Conservation (phyloP, 192 early-diverging fungal species). For the Coemansia sp. region DNA sequence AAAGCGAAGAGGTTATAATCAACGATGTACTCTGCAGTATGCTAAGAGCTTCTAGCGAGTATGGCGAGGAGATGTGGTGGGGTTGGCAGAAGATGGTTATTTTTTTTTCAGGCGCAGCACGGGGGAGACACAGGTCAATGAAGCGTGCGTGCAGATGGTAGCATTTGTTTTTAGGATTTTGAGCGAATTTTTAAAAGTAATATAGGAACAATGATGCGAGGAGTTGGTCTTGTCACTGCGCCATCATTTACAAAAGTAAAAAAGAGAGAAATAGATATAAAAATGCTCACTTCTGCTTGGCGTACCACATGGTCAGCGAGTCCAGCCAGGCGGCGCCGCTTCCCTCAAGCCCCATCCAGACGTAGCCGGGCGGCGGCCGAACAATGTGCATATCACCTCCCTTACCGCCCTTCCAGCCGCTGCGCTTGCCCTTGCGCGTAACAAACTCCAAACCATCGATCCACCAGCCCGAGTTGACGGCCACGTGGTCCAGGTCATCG, state of each 20-base stretch:
- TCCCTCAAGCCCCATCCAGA: slow-evolving; percentile 58
- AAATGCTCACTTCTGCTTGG: slow-evolving; percentile 11
- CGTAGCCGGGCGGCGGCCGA: slow-evolving; percentile 53
- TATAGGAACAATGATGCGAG: too few species aligned
- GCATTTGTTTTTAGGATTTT: too few species aligned
- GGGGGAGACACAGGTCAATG: too few species aligned
- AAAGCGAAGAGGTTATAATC: too few species aligned
- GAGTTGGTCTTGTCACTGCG: too few species aligned
- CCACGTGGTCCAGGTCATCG: slow-evolving; percentile 52
- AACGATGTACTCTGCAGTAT: too few species aligned
- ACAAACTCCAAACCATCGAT: slow-evolving; percentile 62
- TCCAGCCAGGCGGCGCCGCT: slow-evolving; percentile 57
- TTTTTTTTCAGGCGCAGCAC: too few species aligned
- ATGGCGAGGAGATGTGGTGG: too few species aligned
- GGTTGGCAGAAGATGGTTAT: too few species aligned
- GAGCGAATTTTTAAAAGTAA: too few species aligned
- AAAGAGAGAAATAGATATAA: neutral
- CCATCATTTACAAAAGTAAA: neutral
- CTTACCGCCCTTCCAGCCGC: slow-evolving; percentile 58
- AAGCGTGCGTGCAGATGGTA: too few species aligned
- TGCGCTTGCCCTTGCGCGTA: slow-evolving; percentile 49
- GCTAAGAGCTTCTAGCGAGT: too few species aligned
- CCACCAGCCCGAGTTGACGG: slow-evolving; percentile 58
- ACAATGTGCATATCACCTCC: slow-evolving; percentile 51
- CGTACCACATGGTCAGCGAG: slow-evolving; percentile 55